These are phyloP conservation scores for Melanopsichium pennsylvanicum DNA, from an alignment of 1,284 basidiomycete species.

Conservation along the genomic window DNA sequence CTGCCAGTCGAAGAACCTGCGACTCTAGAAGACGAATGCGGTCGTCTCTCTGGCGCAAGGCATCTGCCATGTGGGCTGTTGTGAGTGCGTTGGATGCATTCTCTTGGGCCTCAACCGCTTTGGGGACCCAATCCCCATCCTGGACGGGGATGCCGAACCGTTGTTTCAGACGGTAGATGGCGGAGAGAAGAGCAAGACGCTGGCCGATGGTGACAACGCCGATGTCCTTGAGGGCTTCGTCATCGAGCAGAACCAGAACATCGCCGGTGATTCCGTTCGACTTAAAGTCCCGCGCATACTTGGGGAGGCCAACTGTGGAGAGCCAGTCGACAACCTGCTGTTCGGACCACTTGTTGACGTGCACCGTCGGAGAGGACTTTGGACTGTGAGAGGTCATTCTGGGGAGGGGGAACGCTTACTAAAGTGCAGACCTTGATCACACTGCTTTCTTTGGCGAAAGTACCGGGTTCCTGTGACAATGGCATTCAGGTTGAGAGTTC, in stretches of 20 bases:
- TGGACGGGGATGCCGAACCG: conserved; percentile 58
- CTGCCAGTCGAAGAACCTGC: conserved; percentile 54
- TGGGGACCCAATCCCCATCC: conserved; percentile 60
- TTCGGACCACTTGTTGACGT: conserved; percentile 56
- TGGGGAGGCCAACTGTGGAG: conserved; percentile 36
- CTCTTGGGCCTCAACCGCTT: conserved; percentile 35
- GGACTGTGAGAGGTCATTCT: conserved; percentile 41
- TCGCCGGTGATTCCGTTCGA: conserved; percentile 62
- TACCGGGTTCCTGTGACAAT: too few relatives aligned
- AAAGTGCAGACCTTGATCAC: too few relatives aligned
- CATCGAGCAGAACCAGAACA: conserved; percentile 61
- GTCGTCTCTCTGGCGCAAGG: conserved; percentile 54
- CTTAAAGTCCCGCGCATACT: conserved; percentile 44
- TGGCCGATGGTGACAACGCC: conserved; percentile 62
- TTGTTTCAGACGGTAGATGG: conserved; percentile 58
- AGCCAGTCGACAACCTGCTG: conserved; percentile 57
- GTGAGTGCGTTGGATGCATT: conserved; percentile 13
- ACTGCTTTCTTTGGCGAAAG: too few relatives aligned
- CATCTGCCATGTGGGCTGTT: conserved; percentile 25
- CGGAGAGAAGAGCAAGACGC: conserved; percentile 55
- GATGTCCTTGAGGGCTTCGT: conserved; percentile 59
- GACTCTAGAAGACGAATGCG: conserved; percentile 59
- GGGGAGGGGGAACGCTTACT: too few relatives aligned
- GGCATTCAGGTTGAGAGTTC: too few relatives aligned
- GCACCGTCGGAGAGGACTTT: conserved; percentile 34